These are phyloP conservation scores for Candida manassasensis DNA, from an alignment of 805 yeast genomes.

Conservation along the genomic window DNA sequence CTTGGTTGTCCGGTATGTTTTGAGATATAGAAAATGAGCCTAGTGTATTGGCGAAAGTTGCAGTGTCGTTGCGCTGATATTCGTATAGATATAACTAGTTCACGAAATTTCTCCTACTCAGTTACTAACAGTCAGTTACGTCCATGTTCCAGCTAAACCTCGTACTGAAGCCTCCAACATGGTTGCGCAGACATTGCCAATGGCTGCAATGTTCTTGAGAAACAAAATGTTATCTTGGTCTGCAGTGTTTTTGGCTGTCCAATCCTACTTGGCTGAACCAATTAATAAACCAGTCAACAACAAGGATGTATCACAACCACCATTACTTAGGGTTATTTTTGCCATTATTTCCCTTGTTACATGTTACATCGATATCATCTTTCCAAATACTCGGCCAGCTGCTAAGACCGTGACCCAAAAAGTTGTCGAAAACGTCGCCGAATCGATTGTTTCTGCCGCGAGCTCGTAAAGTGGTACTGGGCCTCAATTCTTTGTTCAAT, in stretches of 20 bases:
- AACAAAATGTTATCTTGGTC: slow-evolving; percentile 56
- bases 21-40: too few species aligned
- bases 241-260: slow-evolving; percentile 47
- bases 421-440: slow-evolving; percentile 19
- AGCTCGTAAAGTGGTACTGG: slow-evolving; percentile 1
- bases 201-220: slow-evolving; percentile 66
- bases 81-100: too few species aligned
- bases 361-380: slow-evolving; percentile 50
- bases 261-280: slow-evolving; percentile 44
- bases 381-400: slow-evolving; percentile 39
- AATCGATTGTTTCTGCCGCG: slow-evolving; percentile 12
- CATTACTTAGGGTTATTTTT: slow-evolving; percentile 42
- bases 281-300: slow-evolving; percentile 23
- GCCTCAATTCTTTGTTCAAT: not conserved
- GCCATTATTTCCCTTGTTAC: slow-evolving; percentile 46
- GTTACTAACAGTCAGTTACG: slow-evolving; percentile 28
- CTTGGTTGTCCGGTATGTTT: slow-evolving; percentile 30
- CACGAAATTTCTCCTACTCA: too few species aligned
- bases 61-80: too few species aligned
- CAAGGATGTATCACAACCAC: slow-evolving; percentile 35
- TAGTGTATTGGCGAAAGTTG: too few species aligned
- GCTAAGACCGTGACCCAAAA: slow-evolving; percentile 19
- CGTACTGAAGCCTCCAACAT: slow-evolving; percentile 42
- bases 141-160: slow-evolving; percentile 45
- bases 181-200: slow-evolving; percentile 55